Percentiles rank a stretch among this genome's conserved stretches.
These are phyloP conservation scores for Alternaria sp. DNA, from an alignment of 2,329 filamentous ascomycete genomes.

Conservation along the genomic window DNA sequence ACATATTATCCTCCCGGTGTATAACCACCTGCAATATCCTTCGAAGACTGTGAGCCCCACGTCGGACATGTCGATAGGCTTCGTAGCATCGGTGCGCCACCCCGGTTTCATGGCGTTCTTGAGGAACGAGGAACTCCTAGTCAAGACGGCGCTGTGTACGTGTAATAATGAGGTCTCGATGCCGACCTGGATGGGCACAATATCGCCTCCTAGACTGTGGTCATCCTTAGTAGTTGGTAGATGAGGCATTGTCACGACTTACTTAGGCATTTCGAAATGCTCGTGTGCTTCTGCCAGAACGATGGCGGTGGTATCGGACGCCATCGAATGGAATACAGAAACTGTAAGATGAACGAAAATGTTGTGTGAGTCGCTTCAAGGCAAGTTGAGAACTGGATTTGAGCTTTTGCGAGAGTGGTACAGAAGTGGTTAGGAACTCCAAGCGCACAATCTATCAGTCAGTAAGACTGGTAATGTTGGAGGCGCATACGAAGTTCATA, in stretches of 20 bases:
- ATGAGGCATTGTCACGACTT: no score
- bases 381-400: no score
- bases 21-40: conserved; percentile 16
- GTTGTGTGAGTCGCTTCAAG: no score
- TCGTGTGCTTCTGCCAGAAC: not conserved
- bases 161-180: not conserved
- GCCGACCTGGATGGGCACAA: not conserved
- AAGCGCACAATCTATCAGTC: no score
- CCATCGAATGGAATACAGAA: no score
- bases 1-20: not conserved
- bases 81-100: not conserved
- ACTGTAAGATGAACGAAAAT: no score
- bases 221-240: no score
- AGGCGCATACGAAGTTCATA: no score
- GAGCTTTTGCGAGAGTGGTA: no score
- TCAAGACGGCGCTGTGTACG: not conserved
- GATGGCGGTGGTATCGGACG: not conserved
- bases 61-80: conserved; percentile 11
- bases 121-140: not conserved
- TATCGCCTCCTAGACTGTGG: not conserved
- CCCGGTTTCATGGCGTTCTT: conserved; percentile 2
- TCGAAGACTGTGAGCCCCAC: conserved; percentile 9
- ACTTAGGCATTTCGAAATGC: not conserved
- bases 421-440: no score
- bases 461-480: no score